phyloP scores from a whole-genome alignment of 805 yeast genomes.

The Maudiozyma barnettii region DNA sequence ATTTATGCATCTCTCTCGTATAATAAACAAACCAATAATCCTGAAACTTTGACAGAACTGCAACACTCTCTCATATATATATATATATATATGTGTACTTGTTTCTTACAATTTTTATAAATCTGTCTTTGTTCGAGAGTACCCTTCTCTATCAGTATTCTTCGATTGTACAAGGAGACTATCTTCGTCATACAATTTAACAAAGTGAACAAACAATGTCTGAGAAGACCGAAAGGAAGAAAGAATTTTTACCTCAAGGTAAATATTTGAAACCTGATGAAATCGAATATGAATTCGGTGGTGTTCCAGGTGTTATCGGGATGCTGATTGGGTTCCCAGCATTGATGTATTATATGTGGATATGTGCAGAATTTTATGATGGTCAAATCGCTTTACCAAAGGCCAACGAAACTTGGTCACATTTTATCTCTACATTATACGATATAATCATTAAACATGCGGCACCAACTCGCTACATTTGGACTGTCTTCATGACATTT shows the following conservation, averaged over 20 bases:
- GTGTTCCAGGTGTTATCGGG: conserved; percentile 77
- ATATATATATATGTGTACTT: too few relatives aligned
- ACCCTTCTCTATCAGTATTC: too few relatives aligned
- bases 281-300: conserved; percentile 86
- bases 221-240: neutral
- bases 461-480: conserved; percentile 49
- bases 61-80: too few relatives aligned
- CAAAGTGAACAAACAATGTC: neutral
- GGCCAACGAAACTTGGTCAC: conserved; percentile 43
- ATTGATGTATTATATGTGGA: conserved; percentile 96
- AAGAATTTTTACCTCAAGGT: conserved; percentile 27
- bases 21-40: too few relatives aligned
- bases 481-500: conserved; percentile 65
- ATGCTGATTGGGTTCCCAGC: conserved; percentile 91
- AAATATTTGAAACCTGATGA: conserved; percentile 39
- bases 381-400: conserved; percentile 70
- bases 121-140: too few relatives aligned
- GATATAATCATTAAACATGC: conserved; percentile 42
- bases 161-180: too few relatives aligned
- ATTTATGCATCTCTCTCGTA: too few relatives aligned
- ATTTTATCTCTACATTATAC: conserved; percentile 39
- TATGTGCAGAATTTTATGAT: conserved; percentile 68
- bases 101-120: too few relatives aligned
- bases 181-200: too few relatives aligned
- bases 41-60: too few relatives aligned